These are phyloP conservation scores for Flaveria brownii DNA, from an alignment of 129 eudicot genomes.

Conservation along the genomic window DNA sequence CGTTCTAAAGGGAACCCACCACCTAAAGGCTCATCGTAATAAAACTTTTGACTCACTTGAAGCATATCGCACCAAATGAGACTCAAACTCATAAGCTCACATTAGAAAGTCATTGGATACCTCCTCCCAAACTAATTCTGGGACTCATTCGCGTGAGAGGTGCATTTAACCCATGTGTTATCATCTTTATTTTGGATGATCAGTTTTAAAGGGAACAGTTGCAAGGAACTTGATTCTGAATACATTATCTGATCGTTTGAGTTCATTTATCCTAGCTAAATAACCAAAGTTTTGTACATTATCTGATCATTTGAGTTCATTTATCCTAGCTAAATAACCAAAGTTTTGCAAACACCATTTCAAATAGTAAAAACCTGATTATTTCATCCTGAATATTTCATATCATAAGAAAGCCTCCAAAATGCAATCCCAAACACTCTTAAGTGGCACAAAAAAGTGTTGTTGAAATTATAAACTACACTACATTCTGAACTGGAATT, in stretches of 20 bases:
- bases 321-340: neutral
- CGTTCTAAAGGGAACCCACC: no score
- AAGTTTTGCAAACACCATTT: neutral
- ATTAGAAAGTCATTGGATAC: no score
- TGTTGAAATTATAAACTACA: neutral
- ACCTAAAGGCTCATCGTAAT: no score
- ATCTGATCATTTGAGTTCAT: neutral
- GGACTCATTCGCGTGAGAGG: no score
- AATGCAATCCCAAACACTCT: conserved; percentile 10
- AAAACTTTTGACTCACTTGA: no score
- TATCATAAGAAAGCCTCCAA: neutral
- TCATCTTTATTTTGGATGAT: neutral
- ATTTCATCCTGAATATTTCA: neutral
- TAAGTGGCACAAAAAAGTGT: neutral
- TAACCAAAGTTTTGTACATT: neutral
- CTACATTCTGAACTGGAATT: neutral
- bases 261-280: neutral
- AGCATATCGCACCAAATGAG: no score
- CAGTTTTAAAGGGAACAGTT: neutral
- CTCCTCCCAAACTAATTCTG: no score
- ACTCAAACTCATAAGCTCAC: no score
- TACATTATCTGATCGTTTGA: neutral
- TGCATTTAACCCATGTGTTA: no score
- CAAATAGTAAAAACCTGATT: neutral
- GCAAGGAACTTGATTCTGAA: neutral